Conservation (phyloP, 306 rosid species). For the Geum urbanum region DNA sequence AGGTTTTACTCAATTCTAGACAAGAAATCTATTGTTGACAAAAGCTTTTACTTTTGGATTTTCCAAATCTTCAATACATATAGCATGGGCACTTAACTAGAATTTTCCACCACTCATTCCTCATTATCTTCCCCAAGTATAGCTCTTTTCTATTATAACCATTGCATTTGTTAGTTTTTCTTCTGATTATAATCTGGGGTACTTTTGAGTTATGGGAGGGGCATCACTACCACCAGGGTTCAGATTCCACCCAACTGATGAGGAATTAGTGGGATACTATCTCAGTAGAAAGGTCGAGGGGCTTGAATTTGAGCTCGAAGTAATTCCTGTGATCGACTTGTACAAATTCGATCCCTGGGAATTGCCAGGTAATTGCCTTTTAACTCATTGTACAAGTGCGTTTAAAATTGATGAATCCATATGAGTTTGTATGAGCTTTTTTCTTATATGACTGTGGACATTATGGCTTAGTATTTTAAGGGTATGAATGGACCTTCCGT, state of each 20-base stretch:
- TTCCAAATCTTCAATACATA: slow-evolving; percentile 62
- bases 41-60: slow-evolving; percentile 80
- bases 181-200: not conserved
- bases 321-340: slow-evolving; percentile 77
- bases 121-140: not conserved
- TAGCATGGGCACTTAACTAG: slow-evolving; percentile 44
- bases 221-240: slow-evolving; percentile 80
- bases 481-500: not conserved
- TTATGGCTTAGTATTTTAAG: not conserved
- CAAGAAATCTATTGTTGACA: slow-evolving; percentile 44
- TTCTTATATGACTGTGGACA: not conserved
- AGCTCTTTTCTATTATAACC: not conserved
- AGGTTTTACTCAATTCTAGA: slow-evolving; percentile 47
- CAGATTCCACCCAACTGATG: slow-evolving; percentile 88
- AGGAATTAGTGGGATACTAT: slow-evolving; percentile 77
- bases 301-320: slow-evolving; percentile 83
- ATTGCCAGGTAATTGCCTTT: slow-evolving; percentile 59
- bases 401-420: too few species aligned
- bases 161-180: not conserved
- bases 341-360: slow-evolving; percentile 96
- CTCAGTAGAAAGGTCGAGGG: slow-evolving; percentile 74
- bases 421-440: not conserved
- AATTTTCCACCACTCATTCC: not conserved
- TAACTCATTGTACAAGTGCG: too few species aligned
- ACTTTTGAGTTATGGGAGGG: slow-evolving; percentile 36